Percentiles rank a stretch among this genome's conserved stretches.
These are phyloP conservation scores for Lachancea dasiensis DNA, from an alignment of 805 yeast genomes.

Conservation along the genomic window DNA sequence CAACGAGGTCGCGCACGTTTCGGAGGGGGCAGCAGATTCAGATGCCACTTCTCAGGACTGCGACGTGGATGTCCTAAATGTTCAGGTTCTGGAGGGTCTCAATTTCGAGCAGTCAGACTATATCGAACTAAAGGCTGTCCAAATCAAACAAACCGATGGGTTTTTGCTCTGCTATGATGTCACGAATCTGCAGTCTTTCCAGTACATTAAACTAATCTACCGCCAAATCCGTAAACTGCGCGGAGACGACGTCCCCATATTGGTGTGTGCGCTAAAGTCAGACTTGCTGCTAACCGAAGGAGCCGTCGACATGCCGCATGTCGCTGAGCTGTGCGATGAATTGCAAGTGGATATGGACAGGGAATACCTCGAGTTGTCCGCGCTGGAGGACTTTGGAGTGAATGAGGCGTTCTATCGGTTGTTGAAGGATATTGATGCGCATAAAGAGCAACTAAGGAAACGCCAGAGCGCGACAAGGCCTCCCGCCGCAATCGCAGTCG, in stretches of 20 bases:
- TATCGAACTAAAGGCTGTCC: slow-evolving; percentile 21
- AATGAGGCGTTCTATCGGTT: slow-evolving; percentile 14
- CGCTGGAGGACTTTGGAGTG: slow-evolving; percentile 19
- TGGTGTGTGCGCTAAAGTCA: slow-evolving; percentile 20
- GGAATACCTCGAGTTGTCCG: slow-evolving; percentile 21
- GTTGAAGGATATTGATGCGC: slow-evolving; percentile 13
- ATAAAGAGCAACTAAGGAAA: slow-evolving; percentile 10
- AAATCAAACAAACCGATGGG: slow-evolving; percentile 28
- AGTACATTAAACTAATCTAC: slow-evolving; percentile 16
- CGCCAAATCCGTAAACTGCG: slow-evolving; percentile 19
- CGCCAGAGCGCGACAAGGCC: too few relatives aligned
- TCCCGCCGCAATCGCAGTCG: too few relatives aligned
- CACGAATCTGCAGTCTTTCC: slow-evolving; percentile 18
- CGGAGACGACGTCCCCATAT: slow-evolving; percentile 19
- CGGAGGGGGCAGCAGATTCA: background rate
- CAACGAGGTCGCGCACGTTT: background rate
- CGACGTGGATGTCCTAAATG: slow-evolving; percentile 10
- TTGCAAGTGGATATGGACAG: slow-evolving; percentile 13
- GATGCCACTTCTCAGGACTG: background rate
- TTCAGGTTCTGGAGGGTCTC: slow-evolving; percentile 23
- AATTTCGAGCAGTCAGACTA: slow-evolving; percentile 20
- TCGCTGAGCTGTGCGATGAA: slow-evolving; percentile 14
- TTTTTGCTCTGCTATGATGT: slow-evolving; percentile 27
- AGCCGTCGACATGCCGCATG: slow-evolving; percentile 13
- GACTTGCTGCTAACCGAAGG: slow-evolving; percentile 14